Conservation (phyloP, 768 basidiomycete species). For the Symmetrospora coprosmae region DNA sequence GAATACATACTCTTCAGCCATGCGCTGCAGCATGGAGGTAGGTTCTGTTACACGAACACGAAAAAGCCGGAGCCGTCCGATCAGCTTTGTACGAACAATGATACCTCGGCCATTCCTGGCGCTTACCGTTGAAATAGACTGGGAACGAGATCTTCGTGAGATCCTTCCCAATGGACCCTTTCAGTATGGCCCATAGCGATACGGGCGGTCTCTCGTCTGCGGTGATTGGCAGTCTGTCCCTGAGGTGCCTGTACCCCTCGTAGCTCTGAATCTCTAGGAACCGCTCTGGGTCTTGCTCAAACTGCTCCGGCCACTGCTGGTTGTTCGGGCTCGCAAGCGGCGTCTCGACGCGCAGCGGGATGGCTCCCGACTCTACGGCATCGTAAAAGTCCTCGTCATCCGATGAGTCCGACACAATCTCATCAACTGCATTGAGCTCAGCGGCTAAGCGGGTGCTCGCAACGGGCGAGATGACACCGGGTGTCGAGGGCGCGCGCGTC, state of each 20-base stretch:
- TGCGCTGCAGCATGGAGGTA: slow-evolving; percentile 90
- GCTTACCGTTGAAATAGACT: slow-evolving; percentile 65
- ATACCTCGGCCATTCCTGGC: not conserved
- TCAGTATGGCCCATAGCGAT: slow-evolving; percentile 76
- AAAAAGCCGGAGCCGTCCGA: not conserved
- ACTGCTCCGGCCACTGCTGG: slow-evolving; percentile 23
- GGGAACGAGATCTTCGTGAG: slow-evolving; percentile 90
- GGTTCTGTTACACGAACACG: slow-evolving; percentile 40
- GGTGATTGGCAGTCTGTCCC: slow-evolving; percentile 50
- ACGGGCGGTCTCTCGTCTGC: slow-evolving; percentile 71
- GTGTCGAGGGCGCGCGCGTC: not conserved
- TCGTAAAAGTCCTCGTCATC: slow-evolving; percentile 89
- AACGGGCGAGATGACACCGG: not conserved
- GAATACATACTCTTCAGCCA: slow-evolving; percentile 98
- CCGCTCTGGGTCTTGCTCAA: slow-evolving; percentile 13
- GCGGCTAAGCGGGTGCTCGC: not conserved
- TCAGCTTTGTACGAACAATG: not conserved
- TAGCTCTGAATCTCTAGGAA: slow-evolving; percentile 42
- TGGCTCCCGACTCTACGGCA: slow-evolving; percentile 68
- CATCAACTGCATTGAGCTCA: slow-evolving; percentile 32
- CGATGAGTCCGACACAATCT: slow-evolving; percentile 32
- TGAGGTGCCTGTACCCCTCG: slow-evolving; percentile 53
- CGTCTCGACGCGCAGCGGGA: slow-evolving; percentile 59
- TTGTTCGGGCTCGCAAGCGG: slow-evolving; percentile 43
- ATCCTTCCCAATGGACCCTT: slow-evolving; percentile 90